Evolutionary conservation across 2,329 filamentous ascomycete species (phyloP).

Genomic region (Zelopaecilomyces penicillatus): DNA sequence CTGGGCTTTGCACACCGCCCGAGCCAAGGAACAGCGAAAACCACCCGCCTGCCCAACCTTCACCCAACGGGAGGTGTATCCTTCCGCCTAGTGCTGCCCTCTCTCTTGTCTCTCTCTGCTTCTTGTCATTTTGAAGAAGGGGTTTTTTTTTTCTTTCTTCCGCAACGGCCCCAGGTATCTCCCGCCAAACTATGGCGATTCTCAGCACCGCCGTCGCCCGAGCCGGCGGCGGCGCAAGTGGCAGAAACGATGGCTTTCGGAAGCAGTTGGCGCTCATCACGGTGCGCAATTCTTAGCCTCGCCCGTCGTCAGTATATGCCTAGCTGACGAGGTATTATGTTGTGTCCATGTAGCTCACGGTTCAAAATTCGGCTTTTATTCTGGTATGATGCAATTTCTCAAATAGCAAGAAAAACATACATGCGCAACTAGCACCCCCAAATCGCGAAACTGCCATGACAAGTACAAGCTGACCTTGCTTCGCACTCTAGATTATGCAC

Average conservation of each 20-base stretch:
- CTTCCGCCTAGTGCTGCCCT: too few relatives aligned
- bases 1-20: too few relatives aligned
- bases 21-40: too few relatives aligned
- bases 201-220: slow-evolving; percentile 11
- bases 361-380: slow-evolving; percentile 68
- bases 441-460: too few relatives aligned
- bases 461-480: too few relatives aligned
- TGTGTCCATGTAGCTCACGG: slow-evolving; percentile 50
- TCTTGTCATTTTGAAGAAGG: too few relatives aligned
- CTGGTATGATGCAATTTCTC: slow-evolving; percentile 39
- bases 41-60: too few relatives aligned
- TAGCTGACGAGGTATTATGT: slow-evolving; percentile 12
- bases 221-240: slow-evolving; percentile 4
- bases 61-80: too few relatives aligned
- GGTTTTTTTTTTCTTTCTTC: not conserved
- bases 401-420: too few relatives aligned
- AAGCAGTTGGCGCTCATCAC: slow-evolving; percentile 17
- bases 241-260: slow-evolving; percentile 9
- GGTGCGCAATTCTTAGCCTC: slow-evolving; percentile 12
- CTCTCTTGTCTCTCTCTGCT: too few relatives aligned
- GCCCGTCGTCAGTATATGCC: not conserved
- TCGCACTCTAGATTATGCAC: slow-evolving; percentile 63
- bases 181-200: slow-evolving; percentile 11
- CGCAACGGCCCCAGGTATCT: not conserved
- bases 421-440: too few relatives aligned